Base-by-base conservation (phyloP, 2,329 filamentous ascomycete genomes). In the Aspergillus unguis region DNA sequence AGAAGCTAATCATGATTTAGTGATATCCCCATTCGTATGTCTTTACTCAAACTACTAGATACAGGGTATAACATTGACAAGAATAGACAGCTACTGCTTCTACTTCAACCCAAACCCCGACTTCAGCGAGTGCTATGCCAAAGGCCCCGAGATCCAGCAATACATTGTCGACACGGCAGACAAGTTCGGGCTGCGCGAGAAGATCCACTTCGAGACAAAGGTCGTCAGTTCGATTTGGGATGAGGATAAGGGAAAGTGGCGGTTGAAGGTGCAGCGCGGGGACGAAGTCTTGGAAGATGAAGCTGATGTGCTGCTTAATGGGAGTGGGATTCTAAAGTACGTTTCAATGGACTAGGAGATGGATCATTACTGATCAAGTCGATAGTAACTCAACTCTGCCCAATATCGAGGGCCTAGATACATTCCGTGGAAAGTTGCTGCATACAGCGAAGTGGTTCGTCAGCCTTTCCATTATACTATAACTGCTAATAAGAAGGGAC, bases 41-140 rank as follows among this genome's bases (percentile, higher is more conserved):
- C 5, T 6, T 8, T 29, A 26, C 36, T n/a, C n/a, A n/a, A n/a
- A n/a, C n/a, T n/a, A n/a, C n/a, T n/a, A n/a, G n/a, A n/a, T n/a
- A n/a, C n/a, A n/a, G n/a, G n/a, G n/a, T n/a, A n/a, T n/a, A n/a
- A n/a, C n/a, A n/a, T n/a, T n/a, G 9, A 32, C 28, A 23, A 26
- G 8, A 5, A 7, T 17, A 47, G 44, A 47, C 27, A 47, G 44
- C 44, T 47, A 47, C 8, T 37, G 37, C 44, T 47, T 47, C 44
- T 38, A 37, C 23, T 50, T 42, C 47, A 44, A 35, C 3, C 47
- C 40, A 5, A 76, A 76, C 25, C 72, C 73, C 0, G 63, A 71
- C 35, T 77, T 74, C 74, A 70, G 67, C 0, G 65, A 70, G 7
- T 72, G 72, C 38, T 77, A 75, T 46, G 71, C 71, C 2, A 63